Conservation (phyloP, 2,329 filamentous ascomycete species). For the Parastagonospora avenae region DNA sequence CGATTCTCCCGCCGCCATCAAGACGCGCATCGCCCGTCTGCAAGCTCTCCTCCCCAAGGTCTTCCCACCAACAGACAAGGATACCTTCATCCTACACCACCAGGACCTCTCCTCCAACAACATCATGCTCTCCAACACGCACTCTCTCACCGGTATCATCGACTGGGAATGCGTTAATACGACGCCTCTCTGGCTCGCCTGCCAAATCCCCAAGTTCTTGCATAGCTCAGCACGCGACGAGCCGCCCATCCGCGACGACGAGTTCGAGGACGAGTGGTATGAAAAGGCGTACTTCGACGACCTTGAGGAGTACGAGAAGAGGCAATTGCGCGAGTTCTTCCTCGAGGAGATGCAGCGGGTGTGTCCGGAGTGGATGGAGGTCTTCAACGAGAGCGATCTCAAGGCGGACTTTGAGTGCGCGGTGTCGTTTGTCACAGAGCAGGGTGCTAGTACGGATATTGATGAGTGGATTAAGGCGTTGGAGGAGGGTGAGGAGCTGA, state of each 20-base stretch:
- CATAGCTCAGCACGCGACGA: too few species aligned
- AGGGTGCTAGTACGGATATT: too few species aligned
- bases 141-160: constrained; percentile 14
- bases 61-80: background rate
- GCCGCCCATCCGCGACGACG: too few species aligned
- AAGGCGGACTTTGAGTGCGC: constrained; percentile 10
- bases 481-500: background rate
- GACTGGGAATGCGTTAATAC: constrained; percentile 18
- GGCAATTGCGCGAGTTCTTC: constrained; percentile 7
- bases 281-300: constrained; percentile 6
- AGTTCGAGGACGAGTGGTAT: too few species aligned
- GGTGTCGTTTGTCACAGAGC: too few species aligned
- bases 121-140: constrained; percentile 16
- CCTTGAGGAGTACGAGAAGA: constrained; percentile 13
- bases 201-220: constrained; percentile 13
- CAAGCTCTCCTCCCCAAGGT: background rate
- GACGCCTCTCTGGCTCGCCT: constrained; percentile 12
- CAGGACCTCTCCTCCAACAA: constrained; percentile 8
- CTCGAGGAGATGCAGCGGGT: constrained; percentile 17
- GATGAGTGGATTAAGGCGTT: background rate
- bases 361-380: constrained; percentile 12
- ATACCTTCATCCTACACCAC: constrained; percentile 10
- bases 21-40: background rate
- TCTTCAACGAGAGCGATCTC: background rate
- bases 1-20: too few species aligned